Base-by-base conservation (phyloP, 257 asterid species). In the Petunia secreta region DNA sequence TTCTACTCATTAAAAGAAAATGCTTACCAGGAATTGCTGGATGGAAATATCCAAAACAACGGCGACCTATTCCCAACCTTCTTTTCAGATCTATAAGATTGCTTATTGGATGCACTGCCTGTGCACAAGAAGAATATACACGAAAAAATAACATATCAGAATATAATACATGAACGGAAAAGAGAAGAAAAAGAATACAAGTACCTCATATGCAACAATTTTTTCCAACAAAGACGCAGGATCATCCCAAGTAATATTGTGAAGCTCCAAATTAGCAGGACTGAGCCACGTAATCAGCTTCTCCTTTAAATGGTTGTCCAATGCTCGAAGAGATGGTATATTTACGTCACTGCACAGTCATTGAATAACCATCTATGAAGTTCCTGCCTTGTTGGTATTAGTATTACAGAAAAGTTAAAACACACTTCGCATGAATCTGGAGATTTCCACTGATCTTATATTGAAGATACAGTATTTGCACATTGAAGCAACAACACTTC, bases 91-190 rank as follows among this genome's bases (percentile, higher is more conserved):
- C 97, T 82, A 93, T 82, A 78, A 95, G 98, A 85, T 88, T 93
- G 89, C 98, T 95, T 83, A 93, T 95, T 63, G 99, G 97, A 92
- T 95, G 99, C 85, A 95, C 98, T 64, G 98, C 98, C 99, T 93
- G 90, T 9, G 80, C 80, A 82, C 34, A 86, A 43, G 64, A 79
- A 64, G 63, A 44, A 15, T 7, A 34, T 50, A 41, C 63, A 34
- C 74, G 63, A 59, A 81, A 50, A 41, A 16, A 60, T 11, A 34
- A 34, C 5, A n/a, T n/a, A 36, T 48, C 25, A 34, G 62, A 71
- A 52, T 75, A 6, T 50, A 68, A 62, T 75, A 75, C 60, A 77
- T 16, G 54, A 75, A 74, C 50, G 16, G 52, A 39, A 63, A 82
- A 14, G 48, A 25, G 25, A 25, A 25, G 25, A 25, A 25, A 44